Evolutionary conservation across 23 red algal species (phyloP).

Genomic region (Gracilaria domingensis): DNA sequence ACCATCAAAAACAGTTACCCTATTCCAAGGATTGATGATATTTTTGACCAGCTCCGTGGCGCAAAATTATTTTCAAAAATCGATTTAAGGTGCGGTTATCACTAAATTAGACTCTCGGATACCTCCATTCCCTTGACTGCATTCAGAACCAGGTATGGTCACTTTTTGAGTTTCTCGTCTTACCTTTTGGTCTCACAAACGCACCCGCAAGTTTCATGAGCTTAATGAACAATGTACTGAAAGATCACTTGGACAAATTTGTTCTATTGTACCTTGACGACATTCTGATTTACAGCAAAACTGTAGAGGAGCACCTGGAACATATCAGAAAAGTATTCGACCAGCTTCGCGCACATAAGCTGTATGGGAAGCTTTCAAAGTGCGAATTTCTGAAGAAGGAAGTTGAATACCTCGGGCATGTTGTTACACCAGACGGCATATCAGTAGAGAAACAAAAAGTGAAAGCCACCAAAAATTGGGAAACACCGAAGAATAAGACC

Average conservation of each 20-base stretch:
- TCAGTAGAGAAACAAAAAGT: background rate
- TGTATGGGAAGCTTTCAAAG: conserved; percentile 30
- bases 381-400: background rate
- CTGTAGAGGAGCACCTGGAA: background rate
- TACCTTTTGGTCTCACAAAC: conserved; percentile 35
- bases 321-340: conserved; percentile 25
- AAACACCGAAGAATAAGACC: conserved; percentile 1
- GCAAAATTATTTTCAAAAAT: conserved; percentile 17
- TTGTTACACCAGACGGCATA: conserved; percentile 21
- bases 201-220: conserved; percentile 49
- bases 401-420: conserved; percentile 25
- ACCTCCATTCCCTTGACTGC: conserved; percentile 6
- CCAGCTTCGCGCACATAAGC: background rate
- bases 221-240: conserved; percentile 23
- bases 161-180: conserved; percentile 37
- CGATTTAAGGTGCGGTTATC: conserved; percentile 18
- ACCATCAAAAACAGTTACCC: conserved; percentile 30
- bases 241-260: conserved; percentile 15
- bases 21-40: conserved; percentile 32
- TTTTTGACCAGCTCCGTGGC: conserved; percentile 14
- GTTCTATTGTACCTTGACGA: conserved; percentile 4
- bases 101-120: conserved; percentile 17
- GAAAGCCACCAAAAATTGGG: background rate
- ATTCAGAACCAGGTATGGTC: conserved; percentile 21
- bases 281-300: conserved; percentile 8